Conservation (phyloP, 2,329 filamentous ascomycete species). For the Ascochyta lentis region DNA sequence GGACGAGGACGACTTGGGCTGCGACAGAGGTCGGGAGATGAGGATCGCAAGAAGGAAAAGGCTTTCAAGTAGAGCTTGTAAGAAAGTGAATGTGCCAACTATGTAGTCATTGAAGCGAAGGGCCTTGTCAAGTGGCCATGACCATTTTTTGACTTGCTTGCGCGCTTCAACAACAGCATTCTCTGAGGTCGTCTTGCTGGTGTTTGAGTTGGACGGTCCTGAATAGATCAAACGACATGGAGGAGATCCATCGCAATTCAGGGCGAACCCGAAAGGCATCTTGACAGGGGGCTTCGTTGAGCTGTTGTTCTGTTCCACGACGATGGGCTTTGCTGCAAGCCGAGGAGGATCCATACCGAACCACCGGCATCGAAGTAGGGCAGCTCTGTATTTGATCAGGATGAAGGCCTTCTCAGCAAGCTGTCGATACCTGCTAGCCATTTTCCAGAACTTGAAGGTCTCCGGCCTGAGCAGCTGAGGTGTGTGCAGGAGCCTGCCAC, state of each 20-base stretch:
- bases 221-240: slow-evolving; percentile 20
- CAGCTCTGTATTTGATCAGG: background rate
- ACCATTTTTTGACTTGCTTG: slow-evolving; percentile 1
- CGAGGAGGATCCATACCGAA: background rate
- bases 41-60: background rate
- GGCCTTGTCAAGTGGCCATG: background rate
- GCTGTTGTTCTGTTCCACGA: background rate
- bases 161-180: background rate
- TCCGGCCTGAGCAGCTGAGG: slow-evolving; percentile 11
- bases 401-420: background rate
- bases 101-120: background rate
- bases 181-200: background rate
- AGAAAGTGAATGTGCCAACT: background rate
- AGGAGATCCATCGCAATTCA: slow-evolving; percentile 8
- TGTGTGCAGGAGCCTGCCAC: slow-evolving; percentile 26
- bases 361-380: background rate
- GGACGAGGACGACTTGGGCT: background rate
- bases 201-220: background rate
- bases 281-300: background rate
- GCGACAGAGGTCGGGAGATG: background rate
- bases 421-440: background rate
- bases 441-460: background rate
- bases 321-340: background rate
- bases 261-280: slow-evolving; percentile 21
- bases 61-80: background rate